These are phyloP conservation scores for Phylloporus rhodoxanthus DNA, from an alignment of 768 basidiomycete genomes.

Conservation along the genomic window DNA sequence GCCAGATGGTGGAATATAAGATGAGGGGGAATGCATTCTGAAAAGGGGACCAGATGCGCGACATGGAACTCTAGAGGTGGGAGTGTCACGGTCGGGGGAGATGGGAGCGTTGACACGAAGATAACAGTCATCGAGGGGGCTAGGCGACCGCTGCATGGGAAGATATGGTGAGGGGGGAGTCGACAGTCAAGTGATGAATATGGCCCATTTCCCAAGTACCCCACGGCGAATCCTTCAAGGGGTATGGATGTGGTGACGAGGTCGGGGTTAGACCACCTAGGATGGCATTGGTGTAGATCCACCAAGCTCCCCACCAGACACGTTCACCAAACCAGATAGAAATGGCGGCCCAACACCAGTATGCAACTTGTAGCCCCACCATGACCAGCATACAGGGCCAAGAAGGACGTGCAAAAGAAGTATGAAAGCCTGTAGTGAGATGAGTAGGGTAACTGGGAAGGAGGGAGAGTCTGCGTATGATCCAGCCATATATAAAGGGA, in stretches of 20 bases:
- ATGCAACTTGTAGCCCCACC: constrained; percentile 58
- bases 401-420: constrained; percentile 56
- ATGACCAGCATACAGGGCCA: constrained; percentile 56
- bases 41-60: constrained; percentile 2
- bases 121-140: constrained; percentile 24
- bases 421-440: constrained; percentile 43
- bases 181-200: constrained; percentile 5
- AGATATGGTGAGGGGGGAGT: neutral
- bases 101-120: constrained; percentile 3
- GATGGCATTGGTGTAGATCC: constrained; percentile 56
- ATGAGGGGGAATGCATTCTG: neutral
- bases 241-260: neutral
- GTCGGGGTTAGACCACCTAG: constrained; percentile 24
- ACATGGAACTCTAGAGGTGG: neutral
- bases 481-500: constrained; percentile 60
- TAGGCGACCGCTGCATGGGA: constrained; percentile 11
- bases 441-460: constrained; percentile 3
- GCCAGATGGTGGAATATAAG: constrained; percentile 54
- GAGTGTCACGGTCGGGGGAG: neutral
- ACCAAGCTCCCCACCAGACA: constrained; percentile 47
- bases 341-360: constrained; percentile 65
- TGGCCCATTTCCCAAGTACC: constrained; percentile 26
- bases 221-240: neutral
- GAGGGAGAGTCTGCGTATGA: constrained; percentile 33
- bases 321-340: constrained; percentile 62